Evolutionary conservation across 2,329 filamentous ascomycete species (phyloP).

Genomic region (Xylariaceae sp.): DNA sequence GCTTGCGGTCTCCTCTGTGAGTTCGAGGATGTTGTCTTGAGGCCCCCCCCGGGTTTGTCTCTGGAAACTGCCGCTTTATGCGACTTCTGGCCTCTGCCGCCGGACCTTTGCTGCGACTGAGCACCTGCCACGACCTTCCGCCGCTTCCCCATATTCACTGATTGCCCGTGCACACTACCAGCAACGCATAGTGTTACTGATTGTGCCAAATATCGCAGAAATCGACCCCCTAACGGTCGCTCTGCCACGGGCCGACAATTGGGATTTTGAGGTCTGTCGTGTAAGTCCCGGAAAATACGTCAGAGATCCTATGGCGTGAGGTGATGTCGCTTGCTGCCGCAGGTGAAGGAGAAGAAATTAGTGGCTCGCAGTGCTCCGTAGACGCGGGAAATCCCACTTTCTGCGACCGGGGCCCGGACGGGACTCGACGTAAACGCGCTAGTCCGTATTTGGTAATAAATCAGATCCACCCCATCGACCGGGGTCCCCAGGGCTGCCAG

Average conservation of each 20-base stretch:
- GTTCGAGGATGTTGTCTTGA: slow-evolving; percentile 12
- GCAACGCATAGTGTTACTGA: slow-evolving; percentile 27
- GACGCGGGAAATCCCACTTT: slow-evolving; percentile 26
- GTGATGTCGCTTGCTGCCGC: slow-evolving; percentile 11
- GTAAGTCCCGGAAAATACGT: not conserved
- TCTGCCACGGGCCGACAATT: not conserved
- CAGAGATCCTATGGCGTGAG: slow-evolving; percentile 5
- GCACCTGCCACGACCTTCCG: slow-evolving; percentile 34
- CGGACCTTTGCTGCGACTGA: slow-evolving; percentile 22
- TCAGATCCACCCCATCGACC: not conserved
- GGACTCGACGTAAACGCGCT: slow-evolving; percentile 13
- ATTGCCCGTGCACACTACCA: slow-evolving; percentile 24
- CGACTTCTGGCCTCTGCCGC: slow-evolving; percentile 6
- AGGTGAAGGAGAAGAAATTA: slow-evolving; percentile 17
- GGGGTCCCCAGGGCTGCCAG: not conserved
- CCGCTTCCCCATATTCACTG: slow-evolving; percentile 50
- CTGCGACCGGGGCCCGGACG: slow-evolving; percentile 17
- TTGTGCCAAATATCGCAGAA: not conserved
- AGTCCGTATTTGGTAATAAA: slow-evolving; percentile 16
- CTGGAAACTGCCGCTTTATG: not conserved
- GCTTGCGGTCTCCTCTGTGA: slow-evolving; percentile 17
- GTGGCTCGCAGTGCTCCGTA: slow-evolving; percentile 26
- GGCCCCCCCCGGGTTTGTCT: slow-evolving; percentile 20
- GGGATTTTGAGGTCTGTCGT: slow-evolving; percentile 1
- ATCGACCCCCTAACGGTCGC: not conserved